phyloP scores from a whole-genome alignment of 192 early-diverging fungal genomes.

The Coemansia sp. region DNA sequence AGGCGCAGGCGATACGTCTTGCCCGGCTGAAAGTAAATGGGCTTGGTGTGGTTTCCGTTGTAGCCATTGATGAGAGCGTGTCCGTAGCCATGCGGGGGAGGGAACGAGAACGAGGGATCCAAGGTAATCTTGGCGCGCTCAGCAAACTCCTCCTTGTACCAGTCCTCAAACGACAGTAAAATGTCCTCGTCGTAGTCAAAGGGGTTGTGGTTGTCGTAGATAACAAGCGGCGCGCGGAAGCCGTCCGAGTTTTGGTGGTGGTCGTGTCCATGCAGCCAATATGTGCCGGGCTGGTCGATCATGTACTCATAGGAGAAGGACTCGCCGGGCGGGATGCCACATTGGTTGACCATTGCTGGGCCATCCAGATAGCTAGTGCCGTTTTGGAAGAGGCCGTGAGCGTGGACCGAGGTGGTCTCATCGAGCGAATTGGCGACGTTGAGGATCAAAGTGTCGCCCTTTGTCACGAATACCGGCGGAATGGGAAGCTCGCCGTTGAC shows the following conservation, averaged over 20 bases:
- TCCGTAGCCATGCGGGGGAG: slow-evolving; percentile 61
- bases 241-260: slow-evolving; percentile 78
- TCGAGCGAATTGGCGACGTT: slow-evolving; percentile 57
- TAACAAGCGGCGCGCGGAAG: slow-evolving; percentile 65
- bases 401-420: slow-evolving; percentile 62
- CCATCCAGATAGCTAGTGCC: slow-evolving; percentile 68
- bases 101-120: slow-evolving; percentile 52
- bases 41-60: slow-evolving; percentile 51
- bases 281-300: slow-evolving; percentile 70
- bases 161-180: slow-evolving; percentile 64
- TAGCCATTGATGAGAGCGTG: slow-evolving; percentile 31
- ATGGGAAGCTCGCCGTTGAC: slow-evolving; percentile 64
- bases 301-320: slow-evolving; percentile 65
- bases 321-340: slow-evolving; percentile 65
- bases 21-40: slow-evolving; percentile 63
- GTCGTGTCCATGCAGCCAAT: slow-evolving; percentile 77
- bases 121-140: slow-evolving; percentile 50
- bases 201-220: slow-evolving; percentile 55
- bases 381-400: slow-evolving; percentile 77
- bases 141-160: slow-evolving; percentile 62
- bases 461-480: slow-evolving; percentile 20
- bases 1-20: slow-evolving; percentile 79
- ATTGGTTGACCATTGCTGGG: slow-evolving; percentile 64
- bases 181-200: slow-evolving; percentile 66
- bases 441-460: slow-evolving; percentile 26